phyloP scores from a whole-genome alignment of 306 rosid species.

The Echinosophora koreensis region DNA sequence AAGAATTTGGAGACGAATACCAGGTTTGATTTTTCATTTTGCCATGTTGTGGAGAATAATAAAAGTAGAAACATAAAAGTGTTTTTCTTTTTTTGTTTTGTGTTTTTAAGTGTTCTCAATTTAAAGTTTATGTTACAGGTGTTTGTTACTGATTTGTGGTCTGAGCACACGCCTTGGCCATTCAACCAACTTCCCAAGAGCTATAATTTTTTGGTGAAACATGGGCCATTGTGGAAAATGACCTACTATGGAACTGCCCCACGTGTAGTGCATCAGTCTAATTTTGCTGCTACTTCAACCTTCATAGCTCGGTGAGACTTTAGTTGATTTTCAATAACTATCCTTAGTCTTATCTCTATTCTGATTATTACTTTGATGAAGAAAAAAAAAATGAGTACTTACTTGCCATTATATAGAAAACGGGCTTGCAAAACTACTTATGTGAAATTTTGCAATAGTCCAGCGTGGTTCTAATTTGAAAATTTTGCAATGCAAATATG shows the following conservation, averaged over 20 bases:
- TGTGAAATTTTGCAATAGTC: background rate
- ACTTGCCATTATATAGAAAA: background rate
- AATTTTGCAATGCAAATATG: background rate
- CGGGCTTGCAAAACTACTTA: background rate
- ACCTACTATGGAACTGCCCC: conserved; percentile 92
- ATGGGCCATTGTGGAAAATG: conserved; percentile 90
- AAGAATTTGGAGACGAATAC: conserved; percentile 80
- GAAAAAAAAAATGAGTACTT: background rate
- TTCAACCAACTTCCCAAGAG: conserved; percentile 96
- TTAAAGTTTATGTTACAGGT: conserved; percentile 61
- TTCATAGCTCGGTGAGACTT: conserved; percentile 89
- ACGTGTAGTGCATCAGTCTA: conserved; percentile 85
- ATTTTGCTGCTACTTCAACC: conserved; percentile 89
- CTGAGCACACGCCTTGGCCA: conserved; percentile 99
- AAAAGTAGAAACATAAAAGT: too few species aligned
- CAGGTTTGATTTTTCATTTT: conserved; percentile 60
- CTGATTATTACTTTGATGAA: conserved; percentile 10
- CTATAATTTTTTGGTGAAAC: conserved; percentile 96
- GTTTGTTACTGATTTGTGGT: conserved; percentile 93
- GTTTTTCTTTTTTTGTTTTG: background rate
- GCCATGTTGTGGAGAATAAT: background rate
- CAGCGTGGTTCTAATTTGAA: conserved; percentile 31
- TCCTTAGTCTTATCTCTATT: background rate
- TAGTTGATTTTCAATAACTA: background rate
- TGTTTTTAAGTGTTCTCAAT: background rate